phyloP scores from a whole-genome alignment of 345 rosid species.

The Bretschneidera sinensis region DNA sequence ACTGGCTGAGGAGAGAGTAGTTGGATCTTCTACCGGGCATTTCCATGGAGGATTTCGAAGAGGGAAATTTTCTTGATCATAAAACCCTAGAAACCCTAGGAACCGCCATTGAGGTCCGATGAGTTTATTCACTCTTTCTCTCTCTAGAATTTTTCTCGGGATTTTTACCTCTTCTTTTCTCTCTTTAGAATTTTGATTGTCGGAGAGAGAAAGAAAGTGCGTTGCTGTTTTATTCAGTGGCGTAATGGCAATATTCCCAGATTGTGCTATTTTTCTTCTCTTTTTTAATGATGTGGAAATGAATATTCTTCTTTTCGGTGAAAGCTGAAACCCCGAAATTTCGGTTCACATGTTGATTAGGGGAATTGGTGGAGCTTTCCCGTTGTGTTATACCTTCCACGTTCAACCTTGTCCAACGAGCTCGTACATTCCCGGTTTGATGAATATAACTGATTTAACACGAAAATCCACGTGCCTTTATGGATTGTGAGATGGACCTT shows the following conservation, averaged over 20 bases:
- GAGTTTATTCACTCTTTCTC: slow-evolving; percentile 27
- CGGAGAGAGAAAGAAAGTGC: slow-evolving; percentile 21
- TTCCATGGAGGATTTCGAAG: slow-evolving; percentile 51
- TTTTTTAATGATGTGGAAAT: too few species aligned
- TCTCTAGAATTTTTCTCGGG: slow-evolving; percentile 14
- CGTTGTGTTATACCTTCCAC: background rate
- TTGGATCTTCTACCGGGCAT: slow-evolving; percentile 85
- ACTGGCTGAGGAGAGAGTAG: slow-evolving; percentile 76
- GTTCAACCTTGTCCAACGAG: background rate
- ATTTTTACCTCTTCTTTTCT: slow-evolving; percentile 8
- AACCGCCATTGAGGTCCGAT: slow-evolving; percentile 43
- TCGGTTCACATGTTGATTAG: slow-evolving; percentile 15
- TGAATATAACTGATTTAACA: background rate
- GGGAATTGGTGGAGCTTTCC: background rate
- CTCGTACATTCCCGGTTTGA: background rate
- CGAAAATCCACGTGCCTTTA: background rate
- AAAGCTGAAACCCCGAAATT: slow-evolving; percentile 2
- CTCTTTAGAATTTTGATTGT: slow-evolving; percentile 32
- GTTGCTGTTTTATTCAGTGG: slow-evolving; percentile 15
- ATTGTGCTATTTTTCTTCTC: background rate
- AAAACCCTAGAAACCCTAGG: slow-evolving; percentile 36
- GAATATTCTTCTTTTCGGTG: background rate
- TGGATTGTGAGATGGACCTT: background rate
- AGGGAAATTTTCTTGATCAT: slow-evolving; percentile 15
- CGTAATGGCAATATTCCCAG: slow-evolving; percentile 22